Percentiles rank a stretch among this genome's conserved stretches.
phyloP scores from a whole-genome alignment of 164 flowering plant species.

The Nymphaea thermarum region DNA sequence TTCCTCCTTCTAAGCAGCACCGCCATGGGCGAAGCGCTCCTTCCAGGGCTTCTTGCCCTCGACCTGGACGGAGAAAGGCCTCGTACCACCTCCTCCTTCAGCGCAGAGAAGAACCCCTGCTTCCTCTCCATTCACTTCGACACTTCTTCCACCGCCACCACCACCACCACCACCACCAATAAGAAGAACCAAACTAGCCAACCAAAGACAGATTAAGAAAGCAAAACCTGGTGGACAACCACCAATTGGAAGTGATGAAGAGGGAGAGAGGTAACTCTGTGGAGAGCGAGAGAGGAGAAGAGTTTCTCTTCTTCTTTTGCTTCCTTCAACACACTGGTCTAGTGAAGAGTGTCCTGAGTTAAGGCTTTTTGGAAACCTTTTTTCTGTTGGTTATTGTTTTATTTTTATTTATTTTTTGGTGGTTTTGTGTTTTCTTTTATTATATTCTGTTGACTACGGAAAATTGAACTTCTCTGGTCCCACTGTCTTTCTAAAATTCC shows the following conservation, averaged over 20 bases:
- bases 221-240: not conserved
- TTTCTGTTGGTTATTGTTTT: no score
- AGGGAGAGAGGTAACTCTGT: not conserved
- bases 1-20: constrained; percentile 40
- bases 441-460: no score
- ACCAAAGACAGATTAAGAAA: not conserved
- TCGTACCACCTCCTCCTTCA: constrained; percentile 69
- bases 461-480: no score
- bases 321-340: not conserved
- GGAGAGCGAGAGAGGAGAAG: not conserved
- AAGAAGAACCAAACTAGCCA: not conserved
- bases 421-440: no score
- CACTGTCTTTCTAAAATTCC: no score
- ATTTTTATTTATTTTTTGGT: no score
- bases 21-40: constrained; percentile 48
- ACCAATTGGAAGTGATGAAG: not conserved
- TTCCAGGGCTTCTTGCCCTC: constrained; percentile 31
- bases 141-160: not conserved
- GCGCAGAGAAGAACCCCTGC: constrained; percentile 74
- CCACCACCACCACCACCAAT: constrained; percentile 1
- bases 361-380: no score
- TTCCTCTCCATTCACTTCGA: constrained; percentile 59
- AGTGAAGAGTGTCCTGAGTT: not conserved
- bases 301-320: not conserved
- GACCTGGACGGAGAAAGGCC: constrained; percentile 79